Evolutionary conservation across 2,329 filamentous ascomycete species (phyloP), one percentile per base, ranked within the genome.

Genomic region (Aureobasidium uvarum): DNA sequence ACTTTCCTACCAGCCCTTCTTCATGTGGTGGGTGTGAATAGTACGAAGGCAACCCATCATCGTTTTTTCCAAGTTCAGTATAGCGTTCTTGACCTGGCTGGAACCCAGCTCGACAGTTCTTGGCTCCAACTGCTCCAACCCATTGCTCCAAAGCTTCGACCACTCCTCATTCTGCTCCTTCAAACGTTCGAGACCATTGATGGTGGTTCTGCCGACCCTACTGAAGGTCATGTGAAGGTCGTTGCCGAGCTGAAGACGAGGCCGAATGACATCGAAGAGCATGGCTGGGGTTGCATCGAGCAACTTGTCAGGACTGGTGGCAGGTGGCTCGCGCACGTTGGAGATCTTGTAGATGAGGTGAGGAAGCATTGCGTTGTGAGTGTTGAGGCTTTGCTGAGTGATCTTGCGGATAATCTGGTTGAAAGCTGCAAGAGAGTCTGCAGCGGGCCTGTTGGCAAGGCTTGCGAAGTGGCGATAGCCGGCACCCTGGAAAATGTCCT

Each of bases 321-420:
- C 41, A 16, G 8, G 41, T 16, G 41, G 28, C 28, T 59, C 55
- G 2, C 23, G n/a, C 1, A 10, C 18, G 1, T 59, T 36, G 3
- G 55, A 36, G 55, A 36, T 59, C 41, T 46, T 59, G 55, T 10
- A 59, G 41, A 59, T 46, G 28, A 46, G 5, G 11, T 59, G 55
- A 36, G 55, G 28, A 5, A 59, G 55, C 55, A 59, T 59, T 31
- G 55, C 55, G n/a, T 59, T 38, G 25, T 11, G 14, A 18, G 55
- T 59, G 18, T 18, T 59, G 55, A 46, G 36, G 41, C 55, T 59
- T 23, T 59, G 55, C 41, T 33, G 39, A 5, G 41, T 23, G 3
- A 46, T 46, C 41, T 59, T 59, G 18, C 16, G 25, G 18, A 45
- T n/a, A 13, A 59, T 59, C 18, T 46, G 25, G 41, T 59, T 33